Evolutionary conservation across 1,139 yeast species (phyloP).

Genomic region (Pneumocystis wakefieldiae): DNA sequence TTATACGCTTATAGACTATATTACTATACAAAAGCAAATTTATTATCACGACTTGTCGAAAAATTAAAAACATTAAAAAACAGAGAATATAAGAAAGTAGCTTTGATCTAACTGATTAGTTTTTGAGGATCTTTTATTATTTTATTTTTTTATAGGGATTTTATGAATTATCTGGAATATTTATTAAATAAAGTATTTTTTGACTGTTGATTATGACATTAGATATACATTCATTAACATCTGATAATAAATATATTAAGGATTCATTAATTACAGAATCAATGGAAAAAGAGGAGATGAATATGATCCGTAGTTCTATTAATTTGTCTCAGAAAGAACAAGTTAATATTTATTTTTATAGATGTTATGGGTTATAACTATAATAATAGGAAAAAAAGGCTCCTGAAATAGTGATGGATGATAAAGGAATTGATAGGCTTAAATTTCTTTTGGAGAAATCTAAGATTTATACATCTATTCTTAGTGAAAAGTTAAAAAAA

Average conservation of each 20-base stretch:
- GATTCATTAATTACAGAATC: background rate
- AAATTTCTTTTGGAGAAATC: constrained; percentile 66
- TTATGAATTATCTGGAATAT: background rate
- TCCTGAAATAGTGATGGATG: background rate
- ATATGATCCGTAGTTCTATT: background rate
- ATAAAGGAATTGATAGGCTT: constrained; percentile 27
- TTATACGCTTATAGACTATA: background rate
- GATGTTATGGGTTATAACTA: background rate
- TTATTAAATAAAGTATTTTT: background rate
- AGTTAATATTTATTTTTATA: background rate
- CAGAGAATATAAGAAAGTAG: background rate
- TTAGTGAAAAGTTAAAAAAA: constrained; percentile 49
- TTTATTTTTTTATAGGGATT: background rate
- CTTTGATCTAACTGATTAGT: background rate
- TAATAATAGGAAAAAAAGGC: background rate
- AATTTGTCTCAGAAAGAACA: background rate
- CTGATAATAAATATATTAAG: background rate
- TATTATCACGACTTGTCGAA: background rate
- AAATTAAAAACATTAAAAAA: background rate
- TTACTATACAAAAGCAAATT: background rate
- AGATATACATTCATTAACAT: background rate
- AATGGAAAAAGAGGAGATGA: background rate
- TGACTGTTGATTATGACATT: background rate
- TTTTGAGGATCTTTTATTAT: background rate
- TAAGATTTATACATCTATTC: constrained; percentile 67